Base-by-base conservation (phyloP, 176 grass and related monocot species). In the Chloris gayana region DNA sequence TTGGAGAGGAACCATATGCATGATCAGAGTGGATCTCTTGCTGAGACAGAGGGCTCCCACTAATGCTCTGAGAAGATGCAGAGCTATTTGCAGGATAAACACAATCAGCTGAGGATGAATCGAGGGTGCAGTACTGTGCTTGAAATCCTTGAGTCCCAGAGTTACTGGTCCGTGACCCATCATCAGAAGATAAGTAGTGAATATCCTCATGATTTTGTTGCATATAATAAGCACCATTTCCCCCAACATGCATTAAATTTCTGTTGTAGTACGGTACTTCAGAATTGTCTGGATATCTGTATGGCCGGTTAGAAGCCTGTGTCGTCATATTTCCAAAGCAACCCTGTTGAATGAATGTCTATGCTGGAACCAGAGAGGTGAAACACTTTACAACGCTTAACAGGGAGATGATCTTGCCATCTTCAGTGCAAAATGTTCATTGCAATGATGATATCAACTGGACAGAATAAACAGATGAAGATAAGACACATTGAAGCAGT, bases 61-160 rank as follows among this genome's bases (percentile, higher is more conserved):
- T 91, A 65, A 9, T 61, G 79, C 72, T 87, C 29, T 86, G 88
- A 67, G 88, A 87, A 69, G 92, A 91, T 56, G 89, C 77, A 69
- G 86, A 95, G 64, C 89, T 87, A 37, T 86, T 78, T 60, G 56
- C 38, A n/a, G 83, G 67, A 91, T 91, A 92, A 69, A 76, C 75
- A 77, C 77, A 84, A 69, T 83, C 46, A 44, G 80, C 68, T 7
- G 77, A 72, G 63, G 95, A 97, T 0, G 95, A 98, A 22, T 98
- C 92, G 37, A 98, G 86, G 71, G 95, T 98, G 93, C 84, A 85
- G 79, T 87, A 95, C 57, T 65, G 87, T 81, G 72, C 35, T 75
- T 89, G 64, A 75, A 81, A 76, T 39, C 34, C 66, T 67, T 84
- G 76, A 76, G 58, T 27, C 47, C 74, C 80, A 76, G 77, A 50